Evolutionary conservation across 1,284 basidiomycete species (phyloP).

Genomic region (Tylopilus orsonianus): DNA sequence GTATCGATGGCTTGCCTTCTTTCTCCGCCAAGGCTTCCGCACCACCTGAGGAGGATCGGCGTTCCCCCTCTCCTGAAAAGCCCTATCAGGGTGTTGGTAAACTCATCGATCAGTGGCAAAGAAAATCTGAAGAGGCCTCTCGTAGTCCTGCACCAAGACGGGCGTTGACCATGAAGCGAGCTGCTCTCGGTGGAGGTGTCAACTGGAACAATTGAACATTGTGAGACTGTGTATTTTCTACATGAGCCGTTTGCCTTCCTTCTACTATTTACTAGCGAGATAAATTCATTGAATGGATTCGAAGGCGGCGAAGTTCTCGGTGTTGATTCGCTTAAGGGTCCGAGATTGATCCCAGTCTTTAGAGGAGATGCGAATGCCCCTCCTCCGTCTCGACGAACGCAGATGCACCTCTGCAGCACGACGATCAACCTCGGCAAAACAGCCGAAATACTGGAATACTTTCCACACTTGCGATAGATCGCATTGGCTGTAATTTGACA

Average conservation of each 20-base stretch:
- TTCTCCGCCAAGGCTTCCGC: slow-evolving; percentile 26
- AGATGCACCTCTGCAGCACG: no score
- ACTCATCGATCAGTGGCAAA: slow-evolving; percentile 82
- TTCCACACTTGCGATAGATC: no score
- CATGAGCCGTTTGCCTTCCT: background rate
- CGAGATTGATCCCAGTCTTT: no score
- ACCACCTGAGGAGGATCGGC: slow-evolving; percentile 36
- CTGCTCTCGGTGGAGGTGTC: slow-evolving; percentile 36
- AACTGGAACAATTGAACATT: slow-evolving; percentile 24
- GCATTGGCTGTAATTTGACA: no score
- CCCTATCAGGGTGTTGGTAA: slow-evolving; percentile 79
- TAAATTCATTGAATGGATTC: background rate
- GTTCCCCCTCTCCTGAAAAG: slow-evolving; percentile 66
- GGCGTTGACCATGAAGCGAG: slow-evolving; percentile 42
- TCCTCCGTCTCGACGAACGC: no score
- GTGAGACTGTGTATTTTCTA: slow-evolving; percentile 12
- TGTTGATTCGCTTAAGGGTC: no score
- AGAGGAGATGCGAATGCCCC: no score
- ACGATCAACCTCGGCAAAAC: no score
- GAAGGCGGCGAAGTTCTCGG: background rate
- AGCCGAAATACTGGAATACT: no score
- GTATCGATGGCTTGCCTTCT: slow-evolving; percentile 29
- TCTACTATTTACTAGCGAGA: slow-evolving; percentile 16
- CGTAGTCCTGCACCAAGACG: slow-evolving; percentile 37
- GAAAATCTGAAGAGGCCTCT: slow-evolving; percentile 60